Conservation (phyloP, 2,329 filamentous ascomycete genomes). For the Zasmidium cellare region DNA sequence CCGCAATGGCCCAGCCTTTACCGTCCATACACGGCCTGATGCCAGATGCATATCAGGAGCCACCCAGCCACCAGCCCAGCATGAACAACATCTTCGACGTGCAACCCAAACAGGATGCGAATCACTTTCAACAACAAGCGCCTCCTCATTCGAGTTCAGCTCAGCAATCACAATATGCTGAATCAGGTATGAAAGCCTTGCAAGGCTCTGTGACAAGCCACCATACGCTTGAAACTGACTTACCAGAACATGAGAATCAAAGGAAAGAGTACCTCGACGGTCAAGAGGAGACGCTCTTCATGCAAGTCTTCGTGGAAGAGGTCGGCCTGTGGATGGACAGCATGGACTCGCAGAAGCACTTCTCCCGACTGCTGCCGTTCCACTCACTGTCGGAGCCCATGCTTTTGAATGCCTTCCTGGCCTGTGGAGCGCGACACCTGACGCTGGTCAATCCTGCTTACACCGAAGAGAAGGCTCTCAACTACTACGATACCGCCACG, state of each 20-base stretch:
- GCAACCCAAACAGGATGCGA: conserved; percentile 31
- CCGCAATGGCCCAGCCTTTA: conserved; percentile 44
- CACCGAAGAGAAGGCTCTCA: conserved; percentile 72
- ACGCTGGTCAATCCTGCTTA: conserved; percentile 69
- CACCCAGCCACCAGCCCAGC: conserved; percentile 30
- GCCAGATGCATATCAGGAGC: conserved; percentile 48
- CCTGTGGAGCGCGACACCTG: conserved; percentile 82
- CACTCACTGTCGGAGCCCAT: conserved; percentile 80
- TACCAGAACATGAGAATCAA: conserved; percentile 43
- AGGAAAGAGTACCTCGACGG: conserved; percentile 66
- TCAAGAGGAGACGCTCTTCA: conserved; percentile 78
- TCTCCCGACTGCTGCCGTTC: conserved; percentile 80
- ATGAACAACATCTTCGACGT: conserved; percentile 43
- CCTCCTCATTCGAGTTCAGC: conserved; percentile 24
- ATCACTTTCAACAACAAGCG: conserved; percentile 27
- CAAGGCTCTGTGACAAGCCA: conserved; percentile 31
- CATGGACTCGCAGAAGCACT: conserved; percentile 80
- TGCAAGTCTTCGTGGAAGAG: conserved; percentile 90
- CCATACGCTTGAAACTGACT: conserved; percentile 38
- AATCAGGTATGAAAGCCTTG: conserved; percentile 24
- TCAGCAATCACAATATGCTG: conserved; percentile 24
- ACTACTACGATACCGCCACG: conserved; percentile 85
- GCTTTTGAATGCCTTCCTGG: conserved; percentile 84
- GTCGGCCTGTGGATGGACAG: conserved; percentile 94
- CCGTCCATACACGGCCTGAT: conserved; percentile 54